phyloP scores from a whole-genome alignment of 1,139 yeast genomes.

The Kurtzmaniella quercitrusa region DNA sequence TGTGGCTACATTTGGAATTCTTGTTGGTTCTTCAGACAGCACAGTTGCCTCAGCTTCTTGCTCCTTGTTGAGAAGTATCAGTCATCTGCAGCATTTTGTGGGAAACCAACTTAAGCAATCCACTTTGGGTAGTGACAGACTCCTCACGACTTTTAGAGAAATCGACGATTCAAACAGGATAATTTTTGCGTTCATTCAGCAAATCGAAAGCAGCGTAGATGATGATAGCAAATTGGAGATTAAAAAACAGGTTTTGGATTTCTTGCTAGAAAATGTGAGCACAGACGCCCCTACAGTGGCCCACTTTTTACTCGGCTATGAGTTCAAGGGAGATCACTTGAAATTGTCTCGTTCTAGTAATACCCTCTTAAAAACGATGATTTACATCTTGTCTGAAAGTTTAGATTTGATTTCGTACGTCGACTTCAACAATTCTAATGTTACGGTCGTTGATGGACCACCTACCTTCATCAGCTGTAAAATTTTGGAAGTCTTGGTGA shows the following conservation, averaged over 20 bases:
- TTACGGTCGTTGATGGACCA: slow-evolving; percentile 41
- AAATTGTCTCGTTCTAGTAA: slow-evolving; percentile 16
- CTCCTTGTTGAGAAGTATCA: slow-evolving; percentile 47
- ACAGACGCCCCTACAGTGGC: slow-evolving; percentile 50
- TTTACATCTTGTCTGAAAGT: slow-evolving; percentile 46
- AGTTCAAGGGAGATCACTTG: slow-evolving; percentile 28
- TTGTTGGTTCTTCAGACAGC: slow-evolving; percentile 54
- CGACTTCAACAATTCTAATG: slow-evolving; percentile 33
- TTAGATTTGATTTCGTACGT: slow-evolving; percentile 37
- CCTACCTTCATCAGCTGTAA: slow-evolving; percentile 56
- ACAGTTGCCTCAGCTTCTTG: slow-evolving; percentile 52
- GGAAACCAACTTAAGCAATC: slow-evolving; percentile 25
- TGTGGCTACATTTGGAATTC: slow-evolving; percentile 66
- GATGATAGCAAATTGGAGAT: slow-evolving; percentile 31
- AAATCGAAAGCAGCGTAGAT: slow-evolving; percentile 47
- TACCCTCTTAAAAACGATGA: slow-evolving; percentile 54
- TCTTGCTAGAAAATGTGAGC: slow-evolving; percentile 49
- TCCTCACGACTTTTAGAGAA: slow-evolving; percentile 69
- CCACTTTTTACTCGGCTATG: slow-evolving; percentile 75
- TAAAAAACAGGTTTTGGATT: slow-evolving; percentile 58
- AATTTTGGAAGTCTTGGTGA: slow-evolving; percentile 57
- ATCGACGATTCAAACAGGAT: slow-evolving; percentile 71
- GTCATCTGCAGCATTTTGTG: slow-evolving; percentile 48
- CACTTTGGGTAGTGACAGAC: slow-evolving; percentile 51
- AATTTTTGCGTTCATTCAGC: slow-evolving; percentile 68